Evolutionary conservation across 2,329 filamentous ascomycete species (phyloP), one percentile per base, ranked within the genome.

Genomic region (Neonectria ditissima): DNA sequence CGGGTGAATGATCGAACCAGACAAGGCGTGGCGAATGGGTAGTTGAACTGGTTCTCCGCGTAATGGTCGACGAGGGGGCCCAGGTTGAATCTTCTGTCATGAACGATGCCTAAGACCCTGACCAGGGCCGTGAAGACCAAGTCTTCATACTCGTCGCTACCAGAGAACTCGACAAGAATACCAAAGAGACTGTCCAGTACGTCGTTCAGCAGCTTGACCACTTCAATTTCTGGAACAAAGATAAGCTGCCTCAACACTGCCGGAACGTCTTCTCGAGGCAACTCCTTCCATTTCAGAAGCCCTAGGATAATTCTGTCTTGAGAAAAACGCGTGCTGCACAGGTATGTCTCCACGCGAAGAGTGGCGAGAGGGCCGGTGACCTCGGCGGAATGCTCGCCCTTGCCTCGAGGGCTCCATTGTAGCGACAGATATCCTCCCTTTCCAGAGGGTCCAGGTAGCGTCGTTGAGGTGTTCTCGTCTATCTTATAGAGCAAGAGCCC

Each of bases 211-310:
- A 98, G 86, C 81, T 98, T 99, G 66, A 99, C 96, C 34, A 99
- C 92, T 79, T 99, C 97, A 59, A 98, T 97, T 76, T 99, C 96
- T 0, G 96, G 92, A 1, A 99, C 94, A 69, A 98, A 98, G 20
- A 94, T 90, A 52, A 98, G 87, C 69, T 94, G 90, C 75, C 92
- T 91, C 44, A 99, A 81, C 1, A 97, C 82, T 24, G 89, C 85
- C 1, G 92, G 84, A 1, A 98, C 84, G 37, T 94, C 89, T 28
- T 90, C 89, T 48, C 89, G 86, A 0, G 90, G 84, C 43, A 90
- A 85, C 13, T 95, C 91, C 74, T 89, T 93, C 96, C 96, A 98
- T 71, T 91, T 92, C 34, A 98, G 80, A 26, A 99, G 83, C 16
- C 93, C 92, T 18, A 97, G 82, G 11, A 99, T 87, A 16, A 91